Base-by-base conservation (phyloP, 169 alveolate genomes). In the Eimeria tenella region DNA sequence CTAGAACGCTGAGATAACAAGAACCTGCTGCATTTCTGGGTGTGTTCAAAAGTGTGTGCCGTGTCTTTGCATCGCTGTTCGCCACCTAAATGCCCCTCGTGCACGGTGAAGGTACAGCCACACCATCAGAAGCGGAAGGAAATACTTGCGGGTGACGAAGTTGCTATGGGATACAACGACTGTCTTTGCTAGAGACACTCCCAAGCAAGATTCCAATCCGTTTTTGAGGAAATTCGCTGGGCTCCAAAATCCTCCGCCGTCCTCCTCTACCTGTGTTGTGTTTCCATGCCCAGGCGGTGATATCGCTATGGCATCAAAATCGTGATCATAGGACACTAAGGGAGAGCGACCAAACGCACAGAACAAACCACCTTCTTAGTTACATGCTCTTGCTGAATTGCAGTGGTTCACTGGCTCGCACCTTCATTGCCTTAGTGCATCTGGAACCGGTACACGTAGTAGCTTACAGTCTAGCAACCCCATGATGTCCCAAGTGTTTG, bases 121-220 rank as follows among this genome's bases (percentile, higher is more conserved):
- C 86, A 92, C 95, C 95, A 92, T 92, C 58, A 92, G 81, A 50
- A 92, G 82, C 5, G 95, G 95, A 17, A 92, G 65, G 49, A 92
- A 92, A 58, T 56, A 92, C 86, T 92, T 86, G 49, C 95, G 91
- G 19, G 95, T 92, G 50, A 92, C 79, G 86, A 92, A 79, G 86
- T 92, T 92, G 92, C 95, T 92, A 86, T 92, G 95, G 82, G 95
- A 79, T 65, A 92, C 95, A 21, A 92, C 90, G 60, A 92, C 95
- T 42, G 95, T 92, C 23, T 62, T 81, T 25, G 70, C 89, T 81
- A 92, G 52, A 8, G 86, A 56, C 11, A 92, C 79, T 49, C 89
- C 95, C 60, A 92, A 70, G 65, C 95, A 92, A 17, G 95, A 92
- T 77, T 92, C 95, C 60, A 92, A 79, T n/a, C 81, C 86, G 56